These are phyloP conservation scores for Juncus inflexus DNA, from an alignment of 176 grass and related monocot species.

Conservation along the genomic window DNA sequence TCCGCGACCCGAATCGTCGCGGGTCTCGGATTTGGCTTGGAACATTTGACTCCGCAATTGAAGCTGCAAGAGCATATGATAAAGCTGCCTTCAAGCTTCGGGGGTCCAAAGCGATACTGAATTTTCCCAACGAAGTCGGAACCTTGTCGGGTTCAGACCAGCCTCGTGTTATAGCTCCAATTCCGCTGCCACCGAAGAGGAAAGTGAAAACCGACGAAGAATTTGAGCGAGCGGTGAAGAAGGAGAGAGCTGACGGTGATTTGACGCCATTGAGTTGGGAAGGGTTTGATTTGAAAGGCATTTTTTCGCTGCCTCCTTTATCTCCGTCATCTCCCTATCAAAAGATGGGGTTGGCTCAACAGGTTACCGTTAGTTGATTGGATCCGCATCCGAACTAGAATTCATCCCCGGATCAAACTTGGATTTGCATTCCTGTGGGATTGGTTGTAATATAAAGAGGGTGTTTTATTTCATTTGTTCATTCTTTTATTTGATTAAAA, in stretches of 20 bases:
- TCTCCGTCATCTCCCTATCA: conserved; percentile 22
- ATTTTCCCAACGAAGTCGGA: conserved; percentile 20
- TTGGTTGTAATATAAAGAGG: too few species aligned
- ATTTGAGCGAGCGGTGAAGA: not conserved
- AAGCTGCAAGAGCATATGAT: conserved; percentile 17
- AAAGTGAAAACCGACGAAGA: not conserved
- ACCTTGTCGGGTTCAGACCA: not conserved
- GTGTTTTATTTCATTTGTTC: too few species aligned
- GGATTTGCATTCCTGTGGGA: too few species aligned
- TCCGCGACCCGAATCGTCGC: conserved; percentile 1
- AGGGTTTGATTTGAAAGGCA: conserved; percentile 38
- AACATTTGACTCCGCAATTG: conserved; percentile 16
- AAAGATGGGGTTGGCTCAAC: conserved; percentile 27
- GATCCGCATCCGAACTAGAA: too few species aligned
- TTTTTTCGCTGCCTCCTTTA: conserved; percentile 36
- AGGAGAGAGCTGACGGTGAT: conserved; percentile 11
- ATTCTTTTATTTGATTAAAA: too few species aligned
- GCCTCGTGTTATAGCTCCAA: conserved; percentile 6
- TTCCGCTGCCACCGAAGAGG: not conserved
- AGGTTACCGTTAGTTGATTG: too few species aligned
- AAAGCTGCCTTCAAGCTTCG: conserved; percentile 8
- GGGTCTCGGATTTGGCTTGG: conserved; percentile 23
- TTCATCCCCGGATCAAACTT: too few species aligned
- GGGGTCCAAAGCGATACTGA: conserved; percentile 21
- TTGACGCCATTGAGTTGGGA: conserved; percentile 34